Conservation (phyloP, 352 stramenopile species). For the Globisporangium paddicum region DNA sequence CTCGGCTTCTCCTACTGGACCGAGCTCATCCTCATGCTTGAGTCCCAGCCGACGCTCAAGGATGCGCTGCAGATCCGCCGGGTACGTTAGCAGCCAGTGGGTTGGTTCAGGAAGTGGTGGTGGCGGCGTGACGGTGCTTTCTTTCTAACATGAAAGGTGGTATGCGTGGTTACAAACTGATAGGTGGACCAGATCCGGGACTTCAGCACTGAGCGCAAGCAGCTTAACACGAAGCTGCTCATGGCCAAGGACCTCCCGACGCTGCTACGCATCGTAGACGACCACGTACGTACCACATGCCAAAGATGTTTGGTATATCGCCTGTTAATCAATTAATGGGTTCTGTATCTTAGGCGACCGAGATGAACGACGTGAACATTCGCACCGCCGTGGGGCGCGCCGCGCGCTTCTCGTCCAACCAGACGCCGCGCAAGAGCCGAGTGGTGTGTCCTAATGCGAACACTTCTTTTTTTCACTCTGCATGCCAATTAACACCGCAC, state of each 20-base stretch:
- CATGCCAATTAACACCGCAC: no score
- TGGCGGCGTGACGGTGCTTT: not conserved
- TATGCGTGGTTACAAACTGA: not conserved
- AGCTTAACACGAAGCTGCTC: constrained; percentile 61
- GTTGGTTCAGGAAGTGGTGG: not conserved
- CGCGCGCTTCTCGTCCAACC: constrained; percentile 25
- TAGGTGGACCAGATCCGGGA: constrained; percentile 61
- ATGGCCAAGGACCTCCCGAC: constrained; percentile 58
- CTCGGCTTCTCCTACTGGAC: constrained; percentile 75
- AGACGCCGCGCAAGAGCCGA: constrained; percentile 20
- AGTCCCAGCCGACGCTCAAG: constrained; percentile 66
- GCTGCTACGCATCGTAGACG: constrained; percentile 53
- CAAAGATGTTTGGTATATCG: not conserved
- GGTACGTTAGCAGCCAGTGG: constrained; percentile 16
- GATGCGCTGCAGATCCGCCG: constrained; percentile 55
- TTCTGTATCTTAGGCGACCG: constrained; percentile 21
- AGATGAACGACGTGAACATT: constrained; percentile 66
- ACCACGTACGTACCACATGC: constrained; percentile 33
- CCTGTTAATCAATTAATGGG: not conserved
- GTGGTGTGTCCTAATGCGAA: constrained; percentile 18
- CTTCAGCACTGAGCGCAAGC: constrained; percentile 33
- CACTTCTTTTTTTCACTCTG: no score
- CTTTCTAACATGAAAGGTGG: not conserved
- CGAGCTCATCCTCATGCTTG: constrained; percentile 71
- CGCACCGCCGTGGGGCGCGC: constrained; percentile 52